Conservation (phyloP, 1,284 basidiomycete genomes). For the Cutaneotrichosporon mucoides region DNA sequence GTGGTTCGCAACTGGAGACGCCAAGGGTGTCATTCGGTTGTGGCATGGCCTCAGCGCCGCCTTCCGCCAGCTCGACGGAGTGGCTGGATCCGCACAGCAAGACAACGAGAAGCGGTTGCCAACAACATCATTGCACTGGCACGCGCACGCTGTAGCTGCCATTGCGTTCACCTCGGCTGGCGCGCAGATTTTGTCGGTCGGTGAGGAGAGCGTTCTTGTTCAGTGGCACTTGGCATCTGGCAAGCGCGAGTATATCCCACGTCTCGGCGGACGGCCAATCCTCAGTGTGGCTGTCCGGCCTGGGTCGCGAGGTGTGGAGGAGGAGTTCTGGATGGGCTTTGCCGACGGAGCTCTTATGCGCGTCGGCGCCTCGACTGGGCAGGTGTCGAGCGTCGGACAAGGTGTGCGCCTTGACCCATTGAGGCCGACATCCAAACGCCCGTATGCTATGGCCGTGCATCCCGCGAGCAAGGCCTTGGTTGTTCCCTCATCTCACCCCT, state of each 20-base stretch:
- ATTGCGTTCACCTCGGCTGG: conserved; percentile 86
- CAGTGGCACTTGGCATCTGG: conserved; percentile 89
- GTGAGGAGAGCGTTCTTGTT: conserved; percentile 92
- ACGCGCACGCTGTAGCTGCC: conserved; percentile 86
- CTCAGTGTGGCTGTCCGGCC: conserved; percentile 62
- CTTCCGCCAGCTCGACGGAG: conserved; percentile 43
- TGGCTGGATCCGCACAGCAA: conserved; percentile 5
- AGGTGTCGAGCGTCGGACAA: conserved; percentile 63
- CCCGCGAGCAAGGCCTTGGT: conserved; percentile 68
- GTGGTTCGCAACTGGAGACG: conserved; percentile 92
- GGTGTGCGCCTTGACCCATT: conserved; percentile 42
- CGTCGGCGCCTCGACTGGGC: conserved; percentile 68
- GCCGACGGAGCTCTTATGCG: conserved; percentile 79
- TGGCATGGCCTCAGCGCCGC: conserved; percentile 83
- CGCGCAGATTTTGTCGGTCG: conserved; percentile 87
- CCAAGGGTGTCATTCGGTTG: conserved; percentile 74
- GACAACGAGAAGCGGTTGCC: conserved; percentile 51
- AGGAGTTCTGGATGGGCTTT: conserved; percentile 81
- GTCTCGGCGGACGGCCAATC: conserved; percentile 79
- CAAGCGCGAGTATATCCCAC: conserved; percentile 84
- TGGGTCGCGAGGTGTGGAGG: conserved; percentile 56
- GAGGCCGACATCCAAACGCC: conserved; percentile 24
- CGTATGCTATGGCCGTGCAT: conserved; percentile 62
- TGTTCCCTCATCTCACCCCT: conserved; percentile 89
- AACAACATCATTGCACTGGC: conserved; percentile 91